Base-by-base conservation (phyloP, 2,329 filamentous ascomycete species). In the Lizonia empirigonia region DNA sequence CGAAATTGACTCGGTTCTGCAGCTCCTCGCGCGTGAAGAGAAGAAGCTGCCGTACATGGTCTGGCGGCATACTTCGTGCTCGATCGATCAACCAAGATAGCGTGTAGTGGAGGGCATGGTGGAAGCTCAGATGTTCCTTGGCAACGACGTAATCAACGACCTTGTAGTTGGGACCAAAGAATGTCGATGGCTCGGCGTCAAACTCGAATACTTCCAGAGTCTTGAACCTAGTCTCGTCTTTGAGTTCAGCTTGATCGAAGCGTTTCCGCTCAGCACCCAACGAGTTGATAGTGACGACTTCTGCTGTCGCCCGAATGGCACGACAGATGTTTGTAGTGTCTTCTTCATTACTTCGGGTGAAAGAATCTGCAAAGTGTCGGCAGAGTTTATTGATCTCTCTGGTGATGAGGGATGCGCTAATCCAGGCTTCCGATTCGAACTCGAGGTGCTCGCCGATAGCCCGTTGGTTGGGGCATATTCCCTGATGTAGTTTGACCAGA, bases 351-450 rank as follows among this genome's bases (percentile, higher is more conserved):
- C 82, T 82, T 67, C 86, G 83, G 40, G 85, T 84, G 78, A 96
- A 99, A 0, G 94, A 87, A 63, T 96, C 90, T 0, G 91, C 87
- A 50, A 97, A 88, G 64, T 94, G 89, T 56, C 92, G 83, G 67
- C 93, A 96, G 29, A 97, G 82, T 45, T 90, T 86, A 69, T 97
- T 97, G 71, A 99, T 93, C 71, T 99, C 93, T 41, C 93, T 84
- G 40, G 94, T 97, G 50, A 99, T 89, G 41, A 97, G 81, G 6
- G 92, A 96, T 3, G 94, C 93, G 50, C 90, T 95, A 44, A 99
- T 97, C 94, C 94, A 99, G 16, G 91, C 89, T 74, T 99, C 95
- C 2, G 92, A 95, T 74, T 99, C 94, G 68, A 97, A 99, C 72
- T 99, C 95, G 24, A 99, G 90, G 71, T 99, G 94, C 68, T 97